phyloP scores from a whole-genome alignment of 2,329 filamentous ascomycete genomes.

The Fusarium nygamai region DNA sequence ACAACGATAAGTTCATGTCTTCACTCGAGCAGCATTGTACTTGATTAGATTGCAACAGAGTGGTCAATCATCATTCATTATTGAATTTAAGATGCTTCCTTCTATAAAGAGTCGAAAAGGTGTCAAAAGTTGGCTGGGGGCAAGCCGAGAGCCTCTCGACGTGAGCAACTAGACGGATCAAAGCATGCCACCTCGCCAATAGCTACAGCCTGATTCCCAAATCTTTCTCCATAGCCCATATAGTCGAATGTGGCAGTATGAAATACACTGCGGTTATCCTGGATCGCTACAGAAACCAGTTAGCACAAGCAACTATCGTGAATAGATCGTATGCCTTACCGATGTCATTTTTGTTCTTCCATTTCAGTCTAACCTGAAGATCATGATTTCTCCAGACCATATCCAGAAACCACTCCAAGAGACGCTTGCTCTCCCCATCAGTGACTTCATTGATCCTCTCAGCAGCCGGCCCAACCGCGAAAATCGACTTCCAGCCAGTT shows the following conservation, averaged over 20 bases:
- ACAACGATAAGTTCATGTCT: no score
- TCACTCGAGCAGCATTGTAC: no score
- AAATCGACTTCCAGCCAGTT: constrained; percentile 61
- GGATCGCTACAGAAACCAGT: neutral
- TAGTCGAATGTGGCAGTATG: neutral
- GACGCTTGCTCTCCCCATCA: neutral
- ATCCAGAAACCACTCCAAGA: neutral
- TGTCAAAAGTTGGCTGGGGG: neutral
- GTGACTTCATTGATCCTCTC: neutral
- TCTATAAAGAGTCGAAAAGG: neutral
- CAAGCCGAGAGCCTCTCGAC: neutral
- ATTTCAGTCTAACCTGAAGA: neutral
- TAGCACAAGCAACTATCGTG: neutral
- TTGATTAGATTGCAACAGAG: no score
- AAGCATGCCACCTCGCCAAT: neutral
- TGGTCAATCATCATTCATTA: no score
- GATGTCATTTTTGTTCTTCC: neutral
- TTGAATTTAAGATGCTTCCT: neutral
- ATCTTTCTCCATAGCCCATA: neutral
- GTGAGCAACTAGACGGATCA: neutral
- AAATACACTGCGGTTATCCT: neutral
- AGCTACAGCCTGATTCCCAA: neutral
- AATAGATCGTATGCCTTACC: neutral
- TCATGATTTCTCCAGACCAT: neutral
- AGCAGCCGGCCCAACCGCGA: neutral